phyloP scores from a whole-genome alignment of 192 early-diverging fungal genomes.

The Backusella parvicylindrica region DNA sequence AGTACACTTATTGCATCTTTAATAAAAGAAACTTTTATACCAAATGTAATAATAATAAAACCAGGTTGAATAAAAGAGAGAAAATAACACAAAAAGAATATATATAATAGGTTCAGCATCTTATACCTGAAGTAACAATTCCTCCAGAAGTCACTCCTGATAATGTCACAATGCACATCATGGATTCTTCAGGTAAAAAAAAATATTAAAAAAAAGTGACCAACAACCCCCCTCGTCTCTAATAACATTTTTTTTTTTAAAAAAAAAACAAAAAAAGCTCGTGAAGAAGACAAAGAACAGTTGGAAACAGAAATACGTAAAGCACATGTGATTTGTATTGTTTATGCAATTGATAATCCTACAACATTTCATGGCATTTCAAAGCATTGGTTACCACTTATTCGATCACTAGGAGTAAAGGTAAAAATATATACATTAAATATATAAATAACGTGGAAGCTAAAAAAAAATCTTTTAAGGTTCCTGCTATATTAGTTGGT shows the following conservation, averaged over 20 bases:
- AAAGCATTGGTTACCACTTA: conserved; percentile 89
- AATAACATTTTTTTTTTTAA: neutral
- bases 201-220: neutral
- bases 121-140: conserved; percentile 99
- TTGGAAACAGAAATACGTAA: conserved; percentile 92
- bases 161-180: conserved; percentile 94
- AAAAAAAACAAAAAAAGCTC: conserved; percentile 47
- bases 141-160: conserved; percentile 97
- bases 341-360: conserved; percentile 86
- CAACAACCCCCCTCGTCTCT: neutral
- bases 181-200: conserved; percentile 87
- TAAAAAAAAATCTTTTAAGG: conserved; percentile 49
- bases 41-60: neutral
- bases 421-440: conserved; percentile 39
- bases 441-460: no score
- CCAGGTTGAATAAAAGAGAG: neutral
- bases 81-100: no score
- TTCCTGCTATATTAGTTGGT: conserved; percentile 89
- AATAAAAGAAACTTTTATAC: conserved; percentile 94
- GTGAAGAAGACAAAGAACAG: conserved; percentile 81
- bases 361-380: conserved; percentile 82
- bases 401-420: conserved; percentile 88
- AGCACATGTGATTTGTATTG: conserved; percentile 97
- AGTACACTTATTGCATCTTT: conserved; percentile 96
- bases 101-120: conserved; percentile 91